A percentile compares a stretch with the other conserved stretches of the same genome.
These are phyloP conservation scores for Pyrenophora tritici-repentis DNA, from an alignment of 2,329 filamentous ascomycete species.

Conservation along the genomic window DNA sequence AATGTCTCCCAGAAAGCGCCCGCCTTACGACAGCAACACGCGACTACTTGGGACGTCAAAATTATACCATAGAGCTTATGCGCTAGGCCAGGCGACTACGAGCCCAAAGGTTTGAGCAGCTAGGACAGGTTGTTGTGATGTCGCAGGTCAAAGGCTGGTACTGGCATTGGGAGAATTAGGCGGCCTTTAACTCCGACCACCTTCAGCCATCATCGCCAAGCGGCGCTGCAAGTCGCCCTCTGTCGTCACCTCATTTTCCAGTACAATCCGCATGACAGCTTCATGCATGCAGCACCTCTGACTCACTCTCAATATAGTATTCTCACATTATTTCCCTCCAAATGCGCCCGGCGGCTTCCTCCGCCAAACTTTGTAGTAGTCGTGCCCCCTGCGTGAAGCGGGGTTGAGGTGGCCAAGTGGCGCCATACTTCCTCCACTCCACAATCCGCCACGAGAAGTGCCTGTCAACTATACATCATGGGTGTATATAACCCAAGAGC, in stretches of 20 bases:
- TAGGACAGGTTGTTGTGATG: neutral
- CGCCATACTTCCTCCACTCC: neutral
- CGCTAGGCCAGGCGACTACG: constrained; percentile 15
- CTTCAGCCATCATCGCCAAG: constrained; percentile 15
- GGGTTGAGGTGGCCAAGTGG: constrained; percentile 2
- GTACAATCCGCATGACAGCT: constrained; percentile 7
- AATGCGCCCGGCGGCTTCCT: neutral
- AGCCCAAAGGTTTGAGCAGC: too few relatives aligned
- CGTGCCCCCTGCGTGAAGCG: neutral
- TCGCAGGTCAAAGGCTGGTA: constrained; percentile 5
- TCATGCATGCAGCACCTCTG: constrained; percentile 18
- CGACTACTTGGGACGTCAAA: neutral
- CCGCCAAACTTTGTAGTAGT: neutral
- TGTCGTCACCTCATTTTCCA: constrained; percentile 9
- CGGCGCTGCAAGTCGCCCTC: constrained; percentile 3
- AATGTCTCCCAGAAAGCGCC: constrained; percentile 5
- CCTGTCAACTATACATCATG: neutral
- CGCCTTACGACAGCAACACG: constrained; percentile 5
- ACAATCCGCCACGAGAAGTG: neutral
- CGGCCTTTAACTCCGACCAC: constrained; percentile 27
- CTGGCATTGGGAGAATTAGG: constrained; percentile 17
- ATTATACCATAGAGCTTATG: neutral
- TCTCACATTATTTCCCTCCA: neutral
- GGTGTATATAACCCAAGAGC: too few relatives aligned
- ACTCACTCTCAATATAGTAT: constrained; percentile 11